Percentiles rank a stretch among this genome's conserved stretches.
phyloP scores from a whole-genome alignment of 225 moss, liverwort and hornwort species.

The Straminergon stramineum region DNA sequence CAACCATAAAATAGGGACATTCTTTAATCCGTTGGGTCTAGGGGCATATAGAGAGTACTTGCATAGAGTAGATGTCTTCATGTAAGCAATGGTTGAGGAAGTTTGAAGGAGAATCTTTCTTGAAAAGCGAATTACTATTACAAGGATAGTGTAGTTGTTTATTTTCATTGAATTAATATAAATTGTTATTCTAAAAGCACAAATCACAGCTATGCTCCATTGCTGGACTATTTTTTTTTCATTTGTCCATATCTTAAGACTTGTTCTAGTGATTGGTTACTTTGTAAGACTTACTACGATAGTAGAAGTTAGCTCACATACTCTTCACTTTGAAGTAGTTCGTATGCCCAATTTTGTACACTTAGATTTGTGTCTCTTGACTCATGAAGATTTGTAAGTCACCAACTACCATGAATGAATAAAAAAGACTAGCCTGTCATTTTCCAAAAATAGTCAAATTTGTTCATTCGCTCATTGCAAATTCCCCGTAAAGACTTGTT shows the following conservation, averaged over 20 bases:
- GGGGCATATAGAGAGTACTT: background rate
- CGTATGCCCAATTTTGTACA: fast-evolving
- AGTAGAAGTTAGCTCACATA: background rate
- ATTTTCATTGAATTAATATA: background rate
- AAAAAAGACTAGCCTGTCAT: background rate
- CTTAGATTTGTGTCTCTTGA: background rate
- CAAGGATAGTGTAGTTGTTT: background rate
- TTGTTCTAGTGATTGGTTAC: background rate
- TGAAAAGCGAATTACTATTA: fast-evolving
- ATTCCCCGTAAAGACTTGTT: background rate
- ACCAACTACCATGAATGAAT: background rate
- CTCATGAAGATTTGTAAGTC: too few relatives aligned
- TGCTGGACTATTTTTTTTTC: too few relatives aligned
- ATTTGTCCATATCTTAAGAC: background rate
- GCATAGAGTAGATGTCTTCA: fast-evolving
- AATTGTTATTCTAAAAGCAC: fast-evolving
- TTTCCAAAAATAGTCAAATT: background rate
- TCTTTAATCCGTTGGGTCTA: background rate
- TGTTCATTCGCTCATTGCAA: background rate
- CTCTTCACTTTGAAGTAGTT: background rate
- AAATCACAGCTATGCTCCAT: background rate
- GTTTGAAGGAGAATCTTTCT: background rate
- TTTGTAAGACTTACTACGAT: background rate
- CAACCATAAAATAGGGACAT: background rate
- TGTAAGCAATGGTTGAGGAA: background rate